Conservation (phyloP, 768 basidiomycete species). For the Termitomyces sp. region DNA sequence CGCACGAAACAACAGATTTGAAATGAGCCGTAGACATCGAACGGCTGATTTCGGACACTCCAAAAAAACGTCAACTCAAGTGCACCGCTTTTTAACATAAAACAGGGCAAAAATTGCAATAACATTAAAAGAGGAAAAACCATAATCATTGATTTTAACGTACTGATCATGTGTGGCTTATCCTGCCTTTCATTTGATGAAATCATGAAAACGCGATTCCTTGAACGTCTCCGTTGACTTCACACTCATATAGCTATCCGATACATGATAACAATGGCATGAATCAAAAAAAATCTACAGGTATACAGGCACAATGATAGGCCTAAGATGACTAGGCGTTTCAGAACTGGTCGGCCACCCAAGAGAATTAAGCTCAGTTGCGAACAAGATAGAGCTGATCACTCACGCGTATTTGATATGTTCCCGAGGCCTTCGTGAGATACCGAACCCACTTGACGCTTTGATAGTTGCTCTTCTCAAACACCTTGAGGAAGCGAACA, state of each 20-base stretch:
- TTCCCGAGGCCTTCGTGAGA: conserved; percentile 88
- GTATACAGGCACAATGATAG: not conserved
- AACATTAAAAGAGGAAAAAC: no score
- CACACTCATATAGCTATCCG: not conserved
- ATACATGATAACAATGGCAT: not conserved
- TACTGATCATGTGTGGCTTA: no score
- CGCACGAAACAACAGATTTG: not conserved
- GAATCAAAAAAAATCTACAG: not conserved
- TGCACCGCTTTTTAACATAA: not conserved
- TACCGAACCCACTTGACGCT: conserved; percentile 97
- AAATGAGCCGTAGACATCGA: not conserved
- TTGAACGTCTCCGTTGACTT: not conserved
- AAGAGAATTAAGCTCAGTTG: not conserved
- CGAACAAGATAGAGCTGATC: not conserved
- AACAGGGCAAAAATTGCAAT: not conserved
- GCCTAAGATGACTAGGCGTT: not conserved
- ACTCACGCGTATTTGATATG: conserved; percentile 91
- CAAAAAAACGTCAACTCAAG: not conserved
- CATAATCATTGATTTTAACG: no score
- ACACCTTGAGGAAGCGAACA: conserved; percentile 96
- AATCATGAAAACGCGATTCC: not conserved
- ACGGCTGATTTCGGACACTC: no score
- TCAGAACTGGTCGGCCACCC: conserved; percentile 4
- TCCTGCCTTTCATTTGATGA: no score
- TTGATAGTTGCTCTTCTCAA: conserved; percentile 92